A percentile compares a stretch with the other conserved stretches of the same genome.
phyloP scores from a whole-genome alignment of 176 grass and related monocot genomes.

The Poa annua region DNA sequence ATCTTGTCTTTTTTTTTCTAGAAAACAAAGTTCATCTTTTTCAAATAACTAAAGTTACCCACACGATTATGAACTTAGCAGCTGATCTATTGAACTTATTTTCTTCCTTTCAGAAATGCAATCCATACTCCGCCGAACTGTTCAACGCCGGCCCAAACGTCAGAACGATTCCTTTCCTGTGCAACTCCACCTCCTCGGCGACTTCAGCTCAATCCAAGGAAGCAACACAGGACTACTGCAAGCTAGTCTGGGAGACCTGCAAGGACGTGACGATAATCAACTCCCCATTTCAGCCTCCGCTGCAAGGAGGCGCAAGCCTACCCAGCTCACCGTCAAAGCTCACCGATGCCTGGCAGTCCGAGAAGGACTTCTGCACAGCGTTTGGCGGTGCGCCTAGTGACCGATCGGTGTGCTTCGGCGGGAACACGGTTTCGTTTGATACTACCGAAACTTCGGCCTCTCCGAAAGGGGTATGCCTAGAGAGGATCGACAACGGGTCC shows the following conservation, averaged over 20 bases:
- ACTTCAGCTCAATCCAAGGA: constrained; percentile 59
- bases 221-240: constrained; percentile 63
- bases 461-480: constrained; percentile 82
- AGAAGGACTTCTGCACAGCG: constrained; percentile 65
- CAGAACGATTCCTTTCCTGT: constrained; percentile 58
- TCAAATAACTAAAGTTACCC: too few species aligned
- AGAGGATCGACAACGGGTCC: constrained; percentile 75
- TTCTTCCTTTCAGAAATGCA: constrained; percentile 61
- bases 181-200: constrained; percentile 44
- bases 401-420: constrained; percentile 63
- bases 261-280: constrained; percentile 62
- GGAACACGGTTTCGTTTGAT: constrained; percentile 64
- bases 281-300: constrained; percentile 69
- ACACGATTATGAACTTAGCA: background rate
- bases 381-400: constrained; percentile 59
- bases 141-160: constrained; percentile 53
- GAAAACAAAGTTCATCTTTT: too few species aligned
- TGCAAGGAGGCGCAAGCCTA: constrained; percentile 41
- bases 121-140: constrained; percentile 70
- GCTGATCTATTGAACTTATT: background rate
- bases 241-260: constrained; percentile 70
- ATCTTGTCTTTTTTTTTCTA: too few species aligned
- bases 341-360: constrained; percentile 71
- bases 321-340: constrained; percentile 56
- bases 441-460: constrained; percentile 43